Evolutionary conservation across 768 basidiomycete genomes (phyloP).

Genomic region (Boletus rex-veris): DNA sequence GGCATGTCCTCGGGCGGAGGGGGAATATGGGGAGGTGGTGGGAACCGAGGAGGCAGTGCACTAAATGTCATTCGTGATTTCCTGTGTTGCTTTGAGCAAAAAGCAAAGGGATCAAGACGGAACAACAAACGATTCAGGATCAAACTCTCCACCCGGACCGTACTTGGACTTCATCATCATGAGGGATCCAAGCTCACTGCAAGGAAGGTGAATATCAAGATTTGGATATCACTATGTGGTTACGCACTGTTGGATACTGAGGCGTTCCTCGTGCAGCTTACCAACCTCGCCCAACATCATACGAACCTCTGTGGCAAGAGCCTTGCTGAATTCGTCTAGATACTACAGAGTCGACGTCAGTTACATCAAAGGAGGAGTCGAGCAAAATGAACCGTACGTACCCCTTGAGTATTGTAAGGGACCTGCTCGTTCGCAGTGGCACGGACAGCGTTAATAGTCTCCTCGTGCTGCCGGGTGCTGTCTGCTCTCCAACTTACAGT

Average conservation of each 20-base stretch:
- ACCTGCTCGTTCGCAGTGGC: constrained; percentile 73
- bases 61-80: constrained; percentile 40
- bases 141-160: constrained; percentile 79
- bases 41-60: constrained; percentile 41
- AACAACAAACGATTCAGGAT: constrained; percentile 64
- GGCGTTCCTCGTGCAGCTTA: constrained; percentile 73
- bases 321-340: constrained; percentile 77
- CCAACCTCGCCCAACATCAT: constrained; percentile 82
- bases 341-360: constrained; percentile 42
- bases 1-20: constrained; percentile 43
- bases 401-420: constrained; percentile 73
- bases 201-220: constrained; percentile 3
- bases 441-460: constrained; percentile 58
- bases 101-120: background rate
- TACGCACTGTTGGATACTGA: constrained; percentile 73
- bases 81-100: constrained; percentile 27
- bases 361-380: background rate
- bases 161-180: constrained; percentile 71
- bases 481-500: constrained; percentile 61
- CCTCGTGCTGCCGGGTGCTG: constrained; percentile 52
- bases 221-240: background rate
- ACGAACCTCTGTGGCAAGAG: constrained; percentile 63
- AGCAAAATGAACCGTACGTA: constrained; percentile 34
- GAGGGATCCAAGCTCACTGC: constrained; percentile 72
- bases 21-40: constrained; percentile 41